Conservation (phyloP, 202 grass and related monocot species). For the Setaria italica region DNA sequence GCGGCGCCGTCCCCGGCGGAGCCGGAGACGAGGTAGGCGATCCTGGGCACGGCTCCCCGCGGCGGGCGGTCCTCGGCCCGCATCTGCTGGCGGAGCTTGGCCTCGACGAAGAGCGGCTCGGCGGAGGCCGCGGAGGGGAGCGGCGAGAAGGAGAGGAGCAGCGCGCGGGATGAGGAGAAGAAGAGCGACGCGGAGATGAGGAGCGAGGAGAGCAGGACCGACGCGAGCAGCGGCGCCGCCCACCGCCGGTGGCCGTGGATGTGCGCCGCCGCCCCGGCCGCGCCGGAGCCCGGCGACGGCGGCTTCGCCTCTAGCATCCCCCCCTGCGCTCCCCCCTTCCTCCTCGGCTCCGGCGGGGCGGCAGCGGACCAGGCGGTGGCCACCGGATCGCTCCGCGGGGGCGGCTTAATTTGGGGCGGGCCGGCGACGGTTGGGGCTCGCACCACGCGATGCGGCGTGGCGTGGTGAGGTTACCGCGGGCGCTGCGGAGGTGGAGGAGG, state of each 20-base stretch:
- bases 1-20: conserved; percentile 79
- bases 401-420: conserved; percentile 44
- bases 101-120: conserved; percentile 89
- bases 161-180: conserved; percentile 72
- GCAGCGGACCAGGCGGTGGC: conserved; percentile 14
- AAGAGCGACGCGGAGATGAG: conserved; percentile 80
- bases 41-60: conserved; percentile 53
- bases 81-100: conserved; percentile 74
- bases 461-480: conserved; percentile 36
- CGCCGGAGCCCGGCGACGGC: conserved; percentile 48
- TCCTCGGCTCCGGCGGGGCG: not conserved
- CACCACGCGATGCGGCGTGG: conserved; percentile 41
- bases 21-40: conserved; percentile 90
- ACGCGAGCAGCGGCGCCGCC: conserved; percentile 77
- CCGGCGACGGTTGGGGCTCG: conserved; percentile 54
- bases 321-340: not conserved
- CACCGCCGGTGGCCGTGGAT: conserved; percentile 74
- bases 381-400: conserved; percentile 43
- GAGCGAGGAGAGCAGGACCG: conserved; percentile 75
- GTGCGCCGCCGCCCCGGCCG: conserved; percentile 36
- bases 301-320: conserved; percentile 60
- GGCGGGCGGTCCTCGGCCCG: conserved; percentile 16
- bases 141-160: conserved; percentile 82
- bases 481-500: not conserved
- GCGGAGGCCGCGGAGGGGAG: conserved; percentile 60